Evolutionary conservation across 1,139 yeast genomes (phyloP), one percentile per base, ranked within the genome.

Genomic region (Yamadazyma diospyri): DNA sequence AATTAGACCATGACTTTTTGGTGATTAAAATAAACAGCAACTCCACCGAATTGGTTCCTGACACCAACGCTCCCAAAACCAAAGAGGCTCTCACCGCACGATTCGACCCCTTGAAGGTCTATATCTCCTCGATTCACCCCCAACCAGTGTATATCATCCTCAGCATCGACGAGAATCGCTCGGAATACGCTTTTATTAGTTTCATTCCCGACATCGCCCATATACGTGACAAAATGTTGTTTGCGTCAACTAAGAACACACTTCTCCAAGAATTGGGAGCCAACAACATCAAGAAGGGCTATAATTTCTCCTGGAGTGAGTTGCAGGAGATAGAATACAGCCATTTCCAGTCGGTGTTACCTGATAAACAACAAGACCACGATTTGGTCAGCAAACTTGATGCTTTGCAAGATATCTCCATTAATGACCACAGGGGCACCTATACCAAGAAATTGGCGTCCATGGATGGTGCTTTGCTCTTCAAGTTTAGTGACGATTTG

Each of bases 161-260:
- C 2, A 47, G 52, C 7, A 51, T 50, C 16, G 53, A 51, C 8
- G 46, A 48, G 1, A 17, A 22, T 9, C 19, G 22, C 4, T 42
- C 50, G 3, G 50, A 48, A 12, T 69, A 64, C 41, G 68, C 77
- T 4, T 88, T 92, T 49, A 72, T 88, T 29, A 78, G 94, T 25
- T 89, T 72, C 61, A 92, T 92, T 30, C 97, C 98, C 0, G 97
- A 92, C 54, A 57, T 60, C 30, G 88, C 97, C 9, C 79, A 81
- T 6, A 89, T 92, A 22, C 74, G 89, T 39, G 73, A 76, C 38
- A 92, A 92, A 55, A 92, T 92, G 97, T 69, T 92, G 35, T 94
- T 89, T 57, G 97, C 98, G 3, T 83, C 96, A 3, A 81, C 94
- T 13, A 86, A 86, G 43, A 81, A 78, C 51, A 78, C 94, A 1